Evolutionary conservation across 805 yeast species (phyloP).

Genomic region (Candida easanensis): DNA sequence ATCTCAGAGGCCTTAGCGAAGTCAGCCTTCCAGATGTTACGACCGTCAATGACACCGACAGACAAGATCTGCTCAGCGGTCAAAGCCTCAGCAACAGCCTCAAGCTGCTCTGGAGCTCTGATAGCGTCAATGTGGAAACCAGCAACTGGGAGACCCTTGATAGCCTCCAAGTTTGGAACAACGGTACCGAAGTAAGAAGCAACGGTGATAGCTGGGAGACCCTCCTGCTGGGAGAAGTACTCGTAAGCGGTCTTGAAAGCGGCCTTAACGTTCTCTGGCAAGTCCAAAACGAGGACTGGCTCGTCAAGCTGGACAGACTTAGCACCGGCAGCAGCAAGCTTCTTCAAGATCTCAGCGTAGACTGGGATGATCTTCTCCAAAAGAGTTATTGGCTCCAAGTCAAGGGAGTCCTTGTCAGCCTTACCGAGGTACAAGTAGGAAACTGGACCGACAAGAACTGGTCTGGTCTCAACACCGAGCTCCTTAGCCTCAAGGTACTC

Average conservation of each 20-base stretch:
- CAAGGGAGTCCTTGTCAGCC: constrained; percentile 96
- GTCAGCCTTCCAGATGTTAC: constrained; percentile 99
- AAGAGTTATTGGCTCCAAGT: constrained; percentile 87
- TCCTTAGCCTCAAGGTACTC: constrained; percentile 98
- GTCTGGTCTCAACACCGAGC: constrained; percentile 95
- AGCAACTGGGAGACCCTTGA: constrained; percentile 87
- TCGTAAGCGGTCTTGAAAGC: constrained; percentile 90
- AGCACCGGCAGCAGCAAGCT: constrained; percentile 94
- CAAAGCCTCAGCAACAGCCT: constrained; percentile 68
- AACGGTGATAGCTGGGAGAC: constrained; percentile 75
- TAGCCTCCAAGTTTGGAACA: constrained; percentile 89
- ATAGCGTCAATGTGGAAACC: constrained; percentile 96
- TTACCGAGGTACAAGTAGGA: constrained; percentile 94
- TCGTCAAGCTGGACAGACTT: constrained; percentile 94
- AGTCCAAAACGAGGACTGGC: constrained; percentile 93
- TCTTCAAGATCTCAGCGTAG: constrained; percentile 82
- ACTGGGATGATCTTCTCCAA: constrained; percentile 90
- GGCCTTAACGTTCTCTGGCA: constrained; percentile 77
- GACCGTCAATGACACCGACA: constrained; percentile 97
- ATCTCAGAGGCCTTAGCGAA: constrained; percentile 79
- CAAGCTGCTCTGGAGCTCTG: constrained; percentile 95
- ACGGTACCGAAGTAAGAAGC: constrained; percentile 98
- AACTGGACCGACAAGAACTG: constrained; percentile 94
- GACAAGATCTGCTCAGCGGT: constrained; percentile 76
- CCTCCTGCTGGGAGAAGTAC: constrained; percentile 61